A percentile compares a stretch with the other conserved stretches of the same genome.
These are phyloP conservation scores for Pholiota conissans DNA, from an alignment of 768 basidiomycete genomes.

Conservation along the genomic window DNA sequence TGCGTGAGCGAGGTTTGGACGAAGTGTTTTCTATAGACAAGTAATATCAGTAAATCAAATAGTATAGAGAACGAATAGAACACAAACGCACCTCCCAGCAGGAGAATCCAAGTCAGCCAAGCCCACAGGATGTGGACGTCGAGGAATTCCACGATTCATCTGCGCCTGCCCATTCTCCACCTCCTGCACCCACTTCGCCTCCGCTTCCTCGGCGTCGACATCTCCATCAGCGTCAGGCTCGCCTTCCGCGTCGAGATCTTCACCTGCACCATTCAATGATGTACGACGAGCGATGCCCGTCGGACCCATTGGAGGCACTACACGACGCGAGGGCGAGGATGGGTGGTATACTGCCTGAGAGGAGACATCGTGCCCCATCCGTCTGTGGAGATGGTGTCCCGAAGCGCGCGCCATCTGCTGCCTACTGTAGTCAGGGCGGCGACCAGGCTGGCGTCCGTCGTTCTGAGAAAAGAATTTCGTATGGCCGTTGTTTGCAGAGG, in stretches of 20 bases:
- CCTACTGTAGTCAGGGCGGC: too few relatives aligned
- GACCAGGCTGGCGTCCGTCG: too few relatives aligned
- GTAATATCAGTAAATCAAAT: not conserved
- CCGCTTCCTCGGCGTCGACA: slow-evolving; percentile 10
- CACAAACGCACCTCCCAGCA: slow-evolving; percentile 53
- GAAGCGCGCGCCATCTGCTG: too few relatives aligned
- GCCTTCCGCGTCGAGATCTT: not conserved
- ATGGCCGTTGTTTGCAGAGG: too few relatives aligned
- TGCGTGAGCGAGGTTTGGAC: slow-evolving; percentile 60
- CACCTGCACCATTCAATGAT: not conserved
- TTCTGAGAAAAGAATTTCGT: too few relatives aligned
- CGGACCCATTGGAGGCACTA: not conserved
- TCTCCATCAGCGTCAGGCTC: not conserved
- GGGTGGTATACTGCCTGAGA: too few relatives aligned
- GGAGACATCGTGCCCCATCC: too few relatives aligned
- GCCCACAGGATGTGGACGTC: slow-evolving; percentile 34
- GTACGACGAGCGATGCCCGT: not conserved
- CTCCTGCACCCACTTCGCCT: slow-evolving; percentile 33
- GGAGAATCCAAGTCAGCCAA: slow-evolving; percentile 62
- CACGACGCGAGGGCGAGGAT: too few relatives aligned
- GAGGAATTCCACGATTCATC: slow-evolving; percentile 8
- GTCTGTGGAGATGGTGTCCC: too few relatives aligned
- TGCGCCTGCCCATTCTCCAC: slow-evolving; percentile 12
- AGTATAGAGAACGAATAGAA: not conserved
- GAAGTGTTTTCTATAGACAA: slow-evolving; percentile 50